Percentiles rank a stretch among this genome's conserved stretches.
These are phyloP conservation scores for Debaryomyces castellii DNA, from an alignment of 805 yeast species.

Conservation along the genomic window DNA sequence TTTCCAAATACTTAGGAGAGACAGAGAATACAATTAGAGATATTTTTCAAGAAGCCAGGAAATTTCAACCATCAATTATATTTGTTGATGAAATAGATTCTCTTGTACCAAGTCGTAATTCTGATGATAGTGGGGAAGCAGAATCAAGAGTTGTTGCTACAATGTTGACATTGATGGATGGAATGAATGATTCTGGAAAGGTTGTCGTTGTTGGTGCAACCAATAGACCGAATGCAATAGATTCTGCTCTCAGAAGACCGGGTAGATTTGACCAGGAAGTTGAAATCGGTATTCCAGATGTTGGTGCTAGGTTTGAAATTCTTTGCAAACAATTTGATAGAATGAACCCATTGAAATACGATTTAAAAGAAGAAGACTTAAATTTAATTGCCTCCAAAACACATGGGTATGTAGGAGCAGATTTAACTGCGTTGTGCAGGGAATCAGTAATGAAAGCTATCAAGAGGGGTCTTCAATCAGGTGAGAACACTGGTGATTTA, in stretches of 20 bases:
- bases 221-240: conserved; percentile 66
- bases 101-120: conserved; percentile 77
- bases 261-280: conserved; percentile 89
- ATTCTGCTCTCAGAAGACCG: conserved; percentile 76
- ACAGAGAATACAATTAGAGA: conserved; percentile 85
- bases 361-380: conserved; percentile 55
- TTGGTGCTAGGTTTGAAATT: conserved; percentile 72
- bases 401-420: conserved; percentile 98
- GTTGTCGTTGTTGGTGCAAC: conserved; percentile 76
- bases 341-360: conserved; percentile 47
- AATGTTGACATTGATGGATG: conserved; percentile 76
- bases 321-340: conserved; percentile 57
- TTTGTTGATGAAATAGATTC: conserved; percentile 95
- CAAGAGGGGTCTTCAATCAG: conserved; percentile 53
- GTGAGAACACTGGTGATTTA: conserved; percentile 31
- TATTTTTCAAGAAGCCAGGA: conserved; percentile 79
- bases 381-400: conserved; percentile 68
- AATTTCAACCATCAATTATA: conserved; percentile 83
- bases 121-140: conserved; percentile 87
- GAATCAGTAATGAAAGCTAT: conserved; percentile 88
- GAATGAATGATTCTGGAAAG: conserved; percentile 63
- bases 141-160: conserved; percentile 92
- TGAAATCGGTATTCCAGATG: conserved; percentile 91
- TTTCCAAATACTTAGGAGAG: conserved; percentile 91
- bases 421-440: conserved; percentile 79